Base-by-base conservation (phyloP, 2,329 filamentous ascomycete species). In the Colletotrichum spaethianum region DNA sequence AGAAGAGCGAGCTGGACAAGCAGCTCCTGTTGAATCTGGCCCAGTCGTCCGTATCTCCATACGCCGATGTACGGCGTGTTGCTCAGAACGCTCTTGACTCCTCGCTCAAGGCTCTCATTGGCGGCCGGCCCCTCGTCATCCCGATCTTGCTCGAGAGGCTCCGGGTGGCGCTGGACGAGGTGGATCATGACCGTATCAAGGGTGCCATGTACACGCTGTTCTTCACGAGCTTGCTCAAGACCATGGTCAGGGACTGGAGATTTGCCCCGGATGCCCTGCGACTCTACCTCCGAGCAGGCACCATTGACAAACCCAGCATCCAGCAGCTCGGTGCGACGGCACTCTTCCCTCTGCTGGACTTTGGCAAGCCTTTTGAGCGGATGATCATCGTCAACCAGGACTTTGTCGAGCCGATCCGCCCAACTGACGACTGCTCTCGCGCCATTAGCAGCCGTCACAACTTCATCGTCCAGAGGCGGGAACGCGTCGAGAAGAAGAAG, bases 61-160 rank as follows among this genome's bases (percentile, higher is more conserved):
- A 99, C 80, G 96, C 96, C 0, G 96, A 99, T 79, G 96, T 98
- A 63, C 93, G 97, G n/a, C 90, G 95, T 40, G 95, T 95, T 64
- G 96, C 96, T 3, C 96, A 99, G 80, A 93, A 92, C 73, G 94
- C 96, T 0, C 93, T 94, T 68, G 97, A 99, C 81, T 97, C 96
- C 0, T 96, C 96, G 0, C 89, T 98, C 40, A 98, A 98, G 83
- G 93, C 93, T 36, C 88, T 99, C 16, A 93, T 97, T 75, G 96
- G 95, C 1, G 94, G 95, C 28, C 92, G 95, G 67, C 92, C 95
- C 1, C 86, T 98, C 6, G 93, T 99, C 52, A 97, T 99, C 20
- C 95, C 96, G 0, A 91, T 93, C n/a, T 88, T 99, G 36, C 86
- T 99, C 16, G 88, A 93, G 55, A 91, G 92, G 3, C 90, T 98